Evolutionary conservation across 768 basidiomycete genomes (phyloP).

Genomic region (Mycena latifolia): DNA sequence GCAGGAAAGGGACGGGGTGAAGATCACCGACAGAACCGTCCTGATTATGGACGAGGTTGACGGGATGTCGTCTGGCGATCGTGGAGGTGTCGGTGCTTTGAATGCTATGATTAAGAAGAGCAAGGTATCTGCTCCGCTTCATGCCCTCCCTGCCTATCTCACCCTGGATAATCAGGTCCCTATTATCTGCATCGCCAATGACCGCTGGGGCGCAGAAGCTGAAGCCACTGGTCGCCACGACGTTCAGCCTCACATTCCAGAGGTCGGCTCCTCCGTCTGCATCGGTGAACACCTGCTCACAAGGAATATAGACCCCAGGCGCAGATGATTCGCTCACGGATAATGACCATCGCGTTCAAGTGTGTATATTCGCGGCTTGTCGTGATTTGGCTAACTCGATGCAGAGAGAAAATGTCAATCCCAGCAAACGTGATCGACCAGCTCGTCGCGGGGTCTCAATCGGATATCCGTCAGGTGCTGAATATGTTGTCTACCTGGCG

Average conservation of each 20-base stretch:
- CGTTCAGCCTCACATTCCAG: constrained; percentile 81
- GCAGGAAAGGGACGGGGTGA: constrained; percentile 76
- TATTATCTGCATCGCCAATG: constrained; percentile 98
- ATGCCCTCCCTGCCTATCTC: background rate
- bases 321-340: constrained; percentile 81
- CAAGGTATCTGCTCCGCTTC: constrained; percentile 63
- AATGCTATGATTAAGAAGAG: constrained; percentile 94
- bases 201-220: constrained; percentile 88
- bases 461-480: constrained; percentile 96
- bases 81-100: constrained; percentile 95
- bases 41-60: constrained; percentile 99
- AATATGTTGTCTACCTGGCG: constrained; percentile 99
- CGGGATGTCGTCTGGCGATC: constrained; percentile 98
- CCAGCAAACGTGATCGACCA: constrained; percentile 93
- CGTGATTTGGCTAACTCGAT: constrained; percentile 2
- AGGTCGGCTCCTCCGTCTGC: constrained; percentile 63
- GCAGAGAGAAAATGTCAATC: constrained; percentile 93
- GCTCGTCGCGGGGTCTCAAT: constrained; percentile 88
- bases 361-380: constrained; percentile 49
- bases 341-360: constrained; percentile 93
- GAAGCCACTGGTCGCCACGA: constrained; percentile 82
- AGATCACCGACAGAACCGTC: constrained; percentile 84
- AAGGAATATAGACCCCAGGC: constrained; percentile 76
- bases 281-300: background rate
- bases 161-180: constrained; percentile 73